phyloP scores from a whole-genome alignment of 78 protist species.

The Dictyostelium capitatum region DNA sequence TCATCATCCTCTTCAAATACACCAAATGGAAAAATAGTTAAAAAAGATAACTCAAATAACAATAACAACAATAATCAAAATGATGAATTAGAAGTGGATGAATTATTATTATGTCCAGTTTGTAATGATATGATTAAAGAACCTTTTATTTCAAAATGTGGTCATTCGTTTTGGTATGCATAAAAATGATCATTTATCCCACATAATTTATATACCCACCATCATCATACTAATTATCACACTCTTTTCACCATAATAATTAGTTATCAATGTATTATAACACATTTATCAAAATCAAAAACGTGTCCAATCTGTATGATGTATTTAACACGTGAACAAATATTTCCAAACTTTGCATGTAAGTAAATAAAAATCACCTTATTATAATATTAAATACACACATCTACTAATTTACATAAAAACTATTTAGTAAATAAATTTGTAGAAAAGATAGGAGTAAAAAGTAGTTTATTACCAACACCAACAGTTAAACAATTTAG shows the following conservation, averaged over 20 bases:
- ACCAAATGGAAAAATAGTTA: background rate
- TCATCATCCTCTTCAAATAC: no score
- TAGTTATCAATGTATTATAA: constrained; percentile 55
- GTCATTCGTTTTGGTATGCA: constrained; percentile 59
- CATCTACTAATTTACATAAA: no score
- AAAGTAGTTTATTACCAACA: constrained; percentile 32
- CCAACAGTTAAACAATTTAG: constrained; percentile 65
- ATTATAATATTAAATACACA: no score
- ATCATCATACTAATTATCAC: background rate
- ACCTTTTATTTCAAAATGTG: constrained; percentile 76
- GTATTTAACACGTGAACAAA: constrained; percentile 61
- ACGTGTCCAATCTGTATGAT: constrained; percentile 69
- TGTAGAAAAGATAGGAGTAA: constrained; percentile 45
- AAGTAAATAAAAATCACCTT: no score
- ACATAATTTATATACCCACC: background rate
- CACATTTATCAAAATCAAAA: constrained; percentile 20
- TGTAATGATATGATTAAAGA: constrained; percentile 73
- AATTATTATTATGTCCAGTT: constrained; percentile 47
- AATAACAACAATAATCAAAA: background rate
- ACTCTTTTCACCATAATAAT: background rate
- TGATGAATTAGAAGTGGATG: constrained; percentile 15
- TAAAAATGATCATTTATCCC: background rate
- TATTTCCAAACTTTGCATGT: constrained; percentile 82
- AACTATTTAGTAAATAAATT: constrained; percentile 27
- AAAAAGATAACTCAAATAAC: background rate